phyloP scores from a whole-genome alignment of 495 filamentous ascomycete genomes.

The Massariosphaeria phaeospora region DNA sequence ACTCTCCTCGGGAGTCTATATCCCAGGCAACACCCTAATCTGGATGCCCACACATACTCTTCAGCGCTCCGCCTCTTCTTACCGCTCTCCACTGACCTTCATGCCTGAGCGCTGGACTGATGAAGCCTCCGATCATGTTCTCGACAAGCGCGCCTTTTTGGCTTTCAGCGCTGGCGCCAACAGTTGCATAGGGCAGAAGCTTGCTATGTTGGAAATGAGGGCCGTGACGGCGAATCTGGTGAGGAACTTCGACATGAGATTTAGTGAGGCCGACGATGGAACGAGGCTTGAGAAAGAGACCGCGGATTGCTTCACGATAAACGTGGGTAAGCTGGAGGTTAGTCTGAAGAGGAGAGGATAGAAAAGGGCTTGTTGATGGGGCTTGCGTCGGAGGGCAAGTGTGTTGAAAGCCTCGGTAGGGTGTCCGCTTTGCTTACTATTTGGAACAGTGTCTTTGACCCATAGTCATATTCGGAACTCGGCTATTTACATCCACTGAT shows the following conservation, averaged over 20 bases:
- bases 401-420: no score
- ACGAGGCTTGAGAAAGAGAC: slow-evolving; percentile 2
- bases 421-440: no score
- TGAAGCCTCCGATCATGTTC: slow-evolving; percentile 19
- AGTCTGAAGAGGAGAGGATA: slow-evolving; percentile 6
- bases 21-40: slow-evolving; percentile 17
- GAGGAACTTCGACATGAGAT: slow-evolving; percentile 7
- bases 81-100: slow-evolving; percentile 20
- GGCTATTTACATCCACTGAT: no score
- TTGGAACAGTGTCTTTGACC: no score
- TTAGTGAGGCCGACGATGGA: slow-evolving; percentile 10
- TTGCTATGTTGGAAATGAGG: slow-evolving; percentile 21
- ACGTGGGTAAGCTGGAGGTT: slow-evolving; percentile 18
- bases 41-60: slow-evolving; percentile 18
- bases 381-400: no score
- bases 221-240: slow-evolving; percentile 17
- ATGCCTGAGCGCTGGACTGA: slow-evolving; percentile 30
- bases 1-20: slow-evolving; percentile 12
- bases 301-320: slow-evolving; percentile 20
- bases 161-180: slow-evolving; percentile 18
- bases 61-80: slow-evolving; percentile 10
- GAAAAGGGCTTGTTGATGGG: no score
- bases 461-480: no score
- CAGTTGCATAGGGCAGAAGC: slow-evolving; percentile 22
- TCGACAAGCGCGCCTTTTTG: slow-evolving; percentile 25